A percentile compares a stretch with the other conserved stretches of the same genome.
These are phyloP conservation scores for Hymenoscyphus linearis DNA, from an alignment of 2,329 filamentous ascomycete genomes.

Conservation along the genomic window DNA sequence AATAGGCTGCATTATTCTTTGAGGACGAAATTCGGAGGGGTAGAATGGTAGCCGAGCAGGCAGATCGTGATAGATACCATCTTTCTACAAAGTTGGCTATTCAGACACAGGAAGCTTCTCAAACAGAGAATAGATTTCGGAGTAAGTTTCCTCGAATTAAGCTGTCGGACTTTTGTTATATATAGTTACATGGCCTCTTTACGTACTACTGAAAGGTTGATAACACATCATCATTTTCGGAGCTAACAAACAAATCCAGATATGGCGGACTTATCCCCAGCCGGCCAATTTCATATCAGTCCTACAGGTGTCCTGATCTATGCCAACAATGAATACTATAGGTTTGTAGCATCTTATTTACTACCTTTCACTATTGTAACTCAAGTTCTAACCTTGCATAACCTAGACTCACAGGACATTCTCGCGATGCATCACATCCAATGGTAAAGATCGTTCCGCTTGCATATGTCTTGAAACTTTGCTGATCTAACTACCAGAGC, in stretches of 20 bases:
- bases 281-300: conserved; percentile 69
- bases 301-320: conserved; percentile 60
- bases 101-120: conserved; percentile 44
- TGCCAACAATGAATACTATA: conserved; percentile 63
- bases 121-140: conserved; percentile 60
- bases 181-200: neutral
- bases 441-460: conserved; percentile 14
- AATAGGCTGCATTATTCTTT: conserved; percentile 56
- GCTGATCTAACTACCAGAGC: conserved; percentile 4
- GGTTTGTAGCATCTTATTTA: conserved; percentile 31
- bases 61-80: conserved; percentile 61
- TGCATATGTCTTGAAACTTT: too few relatives aligned
- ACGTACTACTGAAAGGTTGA: too few relatives aligned
- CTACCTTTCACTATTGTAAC: neutral
- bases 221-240: neutral
- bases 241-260: neutral
- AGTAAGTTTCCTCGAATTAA: conserved; percentile 34
- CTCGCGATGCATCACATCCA: conserved; percentile 34
- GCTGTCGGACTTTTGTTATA: neutral
- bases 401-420: conserved; percentile 45
- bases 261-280: conserved; percentile 66
- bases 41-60: conserved; percentile 53
- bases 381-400: conserved; percentile 14
- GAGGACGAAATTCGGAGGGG: conserved; percentile 63
- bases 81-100: conserved; percentile 60